Percentiles rank a stretch among this genome's conserved stretches.
Evolutionary conservation across 1,139 yeast genomes (phyloP).

Genomic region (Nadsonia commutata): DNA sequence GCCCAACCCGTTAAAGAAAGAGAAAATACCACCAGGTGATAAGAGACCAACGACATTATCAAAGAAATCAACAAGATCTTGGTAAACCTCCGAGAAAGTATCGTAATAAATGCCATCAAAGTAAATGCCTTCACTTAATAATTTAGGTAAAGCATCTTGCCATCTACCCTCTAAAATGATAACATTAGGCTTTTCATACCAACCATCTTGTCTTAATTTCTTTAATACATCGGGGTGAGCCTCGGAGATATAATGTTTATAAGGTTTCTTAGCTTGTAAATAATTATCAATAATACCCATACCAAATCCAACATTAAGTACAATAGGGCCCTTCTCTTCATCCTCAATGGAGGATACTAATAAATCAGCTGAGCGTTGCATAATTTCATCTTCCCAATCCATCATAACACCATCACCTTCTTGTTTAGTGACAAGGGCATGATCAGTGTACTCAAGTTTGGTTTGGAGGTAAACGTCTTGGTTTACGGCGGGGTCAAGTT

Average conservation of each 20-base stretch:
- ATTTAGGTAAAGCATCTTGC: conserved; percentile 64
- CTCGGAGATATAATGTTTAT: conserved; percentile 74
- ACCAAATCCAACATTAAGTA: conserved; percentile 85
- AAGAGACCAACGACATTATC: conserved; percentile 71
- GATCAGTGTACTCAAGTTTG: conserved; percentile 53
- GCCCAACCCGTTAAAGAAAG: conserved; percentile 92
- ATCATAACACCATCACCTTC: conserved; percentile 90
- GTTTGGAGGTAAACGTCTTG: conserved; percentile 54
- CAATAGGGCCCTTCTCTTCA: conserved; percentile 28
- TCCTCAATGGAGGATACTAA: conserved; percentile 18
- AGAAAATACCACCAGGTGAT: conserved; percentile 68
- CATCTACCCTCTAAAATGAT: conserved; percentile 73
- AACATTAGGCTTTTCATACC: conserved; percentile 67
- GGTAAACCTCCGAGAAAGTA: conserved; percentile 79
- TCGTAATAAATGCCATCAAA: conserved; percentile 90
- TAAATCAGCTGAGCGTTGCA: conserved; percentile 66
- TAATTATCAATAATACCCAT: conserved; percentile 87
- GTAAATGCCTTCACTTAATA: conserved; percentile 52
- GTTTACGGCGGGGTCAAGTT: conserved; percentile 22
- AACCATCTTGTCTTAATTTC: conserved; percentile 59
- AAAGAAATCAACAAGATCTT: conserved; percentile 74
- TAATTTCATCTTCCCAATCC: conserved; percentile 84
- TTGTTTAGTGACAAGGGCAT: conserved; percentile 56
- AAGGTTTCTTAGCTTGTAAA: conserved; percentile 48
- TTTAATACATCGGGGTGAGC: conserved; percentile 85